Base-by-base conservation (phyloP, 768 basidiomycete species). In the Tulasnella sp. region DNA sequence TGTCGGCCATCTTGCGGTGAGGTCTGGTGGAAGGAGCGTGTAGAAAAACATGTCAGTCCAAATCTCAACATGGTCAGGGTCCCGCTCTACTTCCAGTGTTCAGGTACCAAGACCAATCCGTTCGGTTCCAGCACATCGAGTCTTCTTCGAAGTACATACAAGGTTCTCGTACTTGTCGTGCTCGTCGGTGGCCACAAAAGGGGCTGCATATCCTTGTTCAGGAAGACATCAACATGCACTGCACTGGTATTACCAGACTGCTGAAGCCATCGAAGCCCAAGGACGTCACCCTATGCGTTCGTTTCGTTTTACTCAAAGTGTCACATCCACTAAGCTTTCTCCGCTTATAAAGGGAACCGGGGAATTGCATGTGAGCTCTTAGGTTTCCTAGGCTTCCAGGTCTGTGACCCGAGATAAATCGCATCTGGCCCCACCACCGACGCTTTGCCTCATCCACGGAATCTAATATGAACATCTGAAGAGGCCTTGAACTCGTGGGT, bases 1-100 rank as follows among this genome's bases (percentile, higher is more conserved):
- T 91, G n/a, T 76, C 76, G n/a, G 80, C 75, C 80, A 80, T 80
- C 27, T 36, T 40, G 62, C 36, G 62, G 62, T 68, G 62, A 34
- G 62, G 62, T n/a, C 62, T 24, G 62, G 62, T 68, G 31, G 62
- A 31, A 68, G 12, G 62, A 8, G 62, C n/a, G 31, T 18, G 62
- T 68, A 68, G 62, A 68, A 68, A 68, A 68, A 68, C 62, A 68
- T 68, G 24, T 68, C 62, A 36, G 62, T 68, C 62, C 62, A 68
- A 68, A 27, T 68, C 62, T 36, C 27, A 68, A 68, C 62, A 68
- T 68, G 27, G 12, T 19, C 62, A 68, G 62, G 62, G 62, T n/a
- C 52, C n/a, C 1, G 44, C 44, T 2, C 19, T 44, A 18, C 44
- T n/a, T 0, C 24, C 52, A 7, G 9, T 46, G 5, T 16, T 52